Base-by-base conservation (phyloP, 2,329 filamentous ascomycete genomes). In the Dactylella cylindrospora region DNA sequence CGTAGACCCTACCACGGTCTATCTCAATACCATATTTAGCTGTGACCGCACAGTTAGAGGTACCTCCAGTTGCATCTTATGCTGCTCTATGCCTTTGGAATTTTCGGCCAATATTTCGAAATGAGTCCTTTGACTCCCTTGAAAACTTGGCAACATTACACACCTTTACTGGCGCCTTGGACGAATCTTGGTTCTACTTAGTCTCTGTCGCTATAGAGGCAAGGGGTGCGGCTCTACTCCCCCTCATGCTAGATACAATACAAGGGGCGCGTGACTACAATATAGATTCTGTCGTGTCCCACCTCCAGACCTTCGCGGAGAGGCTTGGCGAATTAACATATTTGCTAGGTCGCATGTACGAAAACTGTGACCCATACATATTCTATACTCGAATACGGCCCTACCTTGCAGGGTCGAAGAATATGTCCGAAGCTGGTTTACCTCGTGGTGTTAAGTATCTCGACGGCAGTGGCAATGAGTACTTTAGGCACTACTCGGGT, bases 151-250 rank as follows among this genome's bases (percentile, higher is more conserved):
- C 88, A 32, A 93, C 88, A 1, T 78, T 97, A 62, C 83, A 84
- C 69, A 96, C 93, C 12, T 94, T 96, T 71, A 97, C 93, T 12
- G 93, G 93, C 44, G 90, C 90, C 5, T 78, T 95, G 51, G 93
- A 98, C 71, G 93, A 98, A 75, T 95, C 93, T 65, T 98, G 93
- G 93, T 98, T 98, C 72, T 98, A 97, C 72, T 79, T 98, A 9
- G 83, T 97, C 46, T 96, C 90, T 0, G 88, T 96, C 2, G 93
- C 91, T 65, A 96, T 98, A 66, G 93, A 98, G 74, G 90, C 90
- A 50, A 85, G 89, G 52, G 91, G 89, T 20, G 93, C 85, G 0
- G 87, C 90, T 2, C 86, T 90, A 55, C 84, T 98, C 47, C 84
- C 90, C 0, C 76, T 95, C 57, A 95, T 96, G 88, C 78, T 98